phyloP scores from a whole-genome alignment of 345 rosid species.

The Fremontodendron californicum region DNA sequence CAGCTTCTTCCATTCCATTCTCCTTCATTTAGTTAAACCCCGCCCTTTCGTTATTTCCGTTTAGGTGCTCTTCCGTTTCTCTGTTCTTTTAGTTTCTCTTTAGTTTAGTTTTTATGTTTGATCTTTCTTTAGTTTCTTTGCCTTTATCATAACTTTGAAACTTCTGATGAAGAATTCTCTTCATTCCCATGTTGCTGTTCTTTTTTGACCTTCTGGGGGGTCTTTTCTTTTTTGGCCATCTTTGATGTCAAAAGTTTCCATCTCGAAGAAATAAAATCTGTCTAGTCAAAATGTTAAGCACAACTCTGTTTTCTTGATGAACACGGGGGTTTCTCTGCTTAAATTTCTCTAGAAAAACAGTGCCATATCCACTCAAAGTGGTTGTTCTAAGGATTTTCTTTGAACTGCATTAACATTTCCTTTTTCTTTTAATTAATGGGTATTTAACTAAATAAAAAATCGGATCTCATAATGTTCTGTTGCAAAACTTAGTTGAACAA shows the following conservation, averaged over 20 bases:
- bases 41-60: neutral
- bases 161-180: neutral
- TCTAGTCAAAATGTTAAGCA: neutral
- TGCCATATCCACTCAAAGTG: neutral
- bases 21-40: neutral
- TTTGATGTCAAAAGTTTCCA: neutral
- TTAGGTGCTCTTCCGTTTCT: constrained; percentile 19
- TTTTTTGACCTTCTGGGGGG: neutral
- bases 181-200: neutral
- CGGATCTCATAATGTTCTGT: no score
- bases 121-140: neutral
- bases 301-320: neutral
- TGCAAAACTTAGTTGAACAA: neutral
- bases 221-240: neutral
- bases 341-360: neutral
- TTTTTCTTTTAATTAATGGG: neutral
- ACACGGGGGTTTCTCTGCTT: neutral
- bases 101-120: neutral
- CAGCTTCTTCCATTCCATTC: constrained; percentile 9
- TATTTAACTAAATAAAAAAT: neutral
- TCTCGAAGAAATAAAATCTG: neutral
- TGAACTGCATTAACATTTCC: neutral
- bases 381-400: neutral
- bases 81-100: neutral
- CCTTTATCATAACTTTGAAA: neutral